These are phyloP conservation scores for Calonectria leucothoes DNA, from an alignment of 2,329 filamentous ascomycete species.

Conservation along the genomic window DNA sequence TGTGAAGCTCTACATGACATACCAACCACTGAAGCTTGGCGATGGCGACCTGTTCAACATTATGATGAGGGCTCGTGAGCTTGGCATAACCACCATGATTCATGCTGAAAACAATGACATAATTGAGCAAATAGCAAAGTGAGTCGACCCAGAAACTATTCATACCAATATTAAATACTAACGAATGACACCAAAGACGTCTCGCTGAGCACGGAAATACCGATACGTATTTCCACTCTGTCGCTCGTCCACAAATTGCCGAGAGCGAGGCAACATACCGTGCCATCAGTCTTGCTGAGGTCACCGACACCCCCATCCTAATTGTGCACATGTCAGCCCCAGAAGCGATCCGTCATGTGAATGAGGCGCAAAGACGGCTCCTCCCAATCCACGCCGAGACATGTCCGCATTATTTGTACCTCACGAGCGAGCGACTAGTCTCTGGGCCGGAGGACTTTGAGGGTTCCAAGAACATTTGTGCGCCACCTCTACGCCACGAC, in stretches of 20 bases:
- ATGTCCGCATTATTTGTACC: constrained; percentile 67
- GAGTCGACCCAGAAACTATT: neutral
- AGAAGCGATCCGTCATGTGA: neutral
- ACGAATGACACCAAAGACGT: constrained; percentile 40
- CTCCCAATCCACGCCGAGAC: constrained; percentile 64
- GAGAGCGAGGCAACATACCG: constrained; percentile 17
- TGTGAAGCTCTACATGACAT: constrained; percentile 66
- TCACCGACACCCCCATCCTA: constrained; percentile 8
- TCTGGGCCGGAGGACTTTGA: constrained; percentile 61
- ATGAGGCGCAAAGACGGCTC: constrained; percentile 46
- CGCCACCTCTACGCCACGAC: constrained; percentile 61
- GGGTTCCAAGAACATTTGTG: constrained; percentile 66
- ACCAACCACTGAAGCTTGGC: constrained; percentile 59
- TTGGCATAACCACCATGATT: constrained; percentile 63
- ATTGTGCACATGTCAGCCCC: constrained; percentile 11
- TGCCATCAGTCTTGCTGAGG: constrained; percentile 9
- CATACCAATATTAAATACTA: neutral
- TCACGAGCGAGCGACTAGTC: constrained; percentile 57
- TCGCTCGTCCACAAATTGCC: constrained; percentile 5
- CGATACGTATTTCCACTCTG: constrained; percentile 60
- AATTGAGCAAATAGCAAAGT: constrained; percentile 63
- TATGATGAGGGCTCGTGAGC: constrained; percentile 50
- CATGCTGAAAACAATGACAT: constrained; percentile 66
- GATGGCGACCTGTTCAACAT: constrained; percentile 63
- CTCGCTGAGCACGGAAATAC: constrained; percentile 60